phyloP scores from a whole-genome alignment of 345 rosid species.

The Brassica juncea region DNA sequence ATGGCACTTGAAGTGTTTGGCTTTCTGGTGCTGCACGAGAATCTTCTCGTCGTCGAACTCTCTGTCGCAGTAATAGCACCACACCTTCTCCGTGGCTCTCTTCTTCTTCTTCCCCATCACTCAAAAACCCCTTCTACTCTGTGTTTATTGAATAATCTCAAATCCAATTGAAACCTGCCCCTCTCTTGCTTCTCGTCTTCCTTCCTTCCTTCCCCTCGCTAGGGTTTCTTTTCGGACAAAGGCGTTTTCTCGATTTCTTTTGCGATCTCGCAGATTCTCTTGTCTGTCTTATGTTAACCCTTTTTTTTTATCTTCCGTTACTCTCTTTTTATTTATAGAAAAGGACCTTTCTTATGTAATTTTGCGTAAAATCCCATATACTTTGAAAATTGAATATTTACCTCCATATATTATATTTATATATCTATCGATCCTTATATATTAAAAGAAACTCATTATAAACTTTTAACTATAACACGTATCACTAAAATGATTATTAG shows the following conservation, averaged over 20 bases:
- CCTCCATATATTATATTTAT: not conserved
- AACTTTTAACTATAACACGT: too few species aligned
- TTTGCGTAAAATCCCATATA: conserved; percentile 10
- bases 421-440: too few species aligned
- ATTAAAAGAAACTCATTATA: too few species aligned
- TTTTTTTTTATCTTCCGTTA: conserved; percentile 12
- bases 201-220: conserved; percentile 13
- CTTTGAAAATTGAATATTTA: not conserved
- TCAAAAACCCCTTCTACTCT: not conserved
- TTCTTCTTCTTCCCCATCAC: conserved; percentile 99
- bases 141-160: not conserved
- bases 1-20: conserved; percentile 98
- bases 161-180: not conserved
- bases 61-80: conserved; percentile 99
- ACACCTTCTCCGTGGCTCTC: conserved; percentile 85
- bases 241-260: conserved; percentile 33
- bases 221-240: conserved; percentile 18
- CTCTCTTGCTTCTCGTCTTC: not conserved
- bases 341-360: not conserved
- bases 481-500: too few species aligned
- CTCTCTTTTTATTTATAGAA: conserved; percentile 27
- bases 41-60: conserved; percentile 99
- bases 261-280: conserved; percentile 29
- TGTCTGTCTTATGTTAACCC: not conserved
- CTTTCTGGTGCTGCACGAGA: conserved; percentile 97